These are phyloP conservation scores for Aspergillus wentii DNA, from an alignment of 495 filamentous ascomycete species.

Conservation along the genomic window DNA sequence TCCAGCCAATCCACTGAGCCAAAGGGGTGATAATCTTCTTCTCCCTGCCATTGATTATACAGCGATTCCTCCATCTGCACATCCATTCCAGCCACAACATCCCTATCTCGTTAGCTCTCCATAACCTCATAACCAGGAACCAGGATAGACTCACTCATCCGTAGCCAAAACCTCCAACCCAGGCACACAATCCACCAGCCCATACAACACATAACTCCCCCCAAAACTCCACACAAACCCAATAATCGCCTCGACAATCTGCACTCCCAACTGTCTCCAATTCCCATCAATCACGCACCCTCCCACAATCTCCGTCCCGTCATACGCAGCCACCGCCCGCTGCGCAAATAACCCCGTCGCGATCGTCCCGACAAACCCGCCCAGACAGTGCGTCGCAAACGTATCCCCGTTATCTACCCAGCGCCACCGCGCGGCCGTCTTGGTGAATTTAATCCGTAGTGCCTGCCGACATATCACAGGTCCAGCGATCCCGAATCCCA, in stretches of 20 bases:
- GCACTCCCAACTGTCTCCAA: conserved; percentile 48
- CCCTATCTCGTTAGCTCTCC: conserved; percentile 19
- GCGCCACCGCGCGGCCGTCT: conserved; percentile 20
- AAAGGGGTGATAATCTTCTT: conserved; percentile 44
- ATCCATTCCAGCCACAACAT: conserved; percentile 42
- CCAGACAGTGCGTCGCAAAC: conserved; percentile 43
- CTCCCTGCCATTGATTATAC: conserved; percentile 30
- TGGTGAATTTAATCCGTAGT: conserved; percentile 43
- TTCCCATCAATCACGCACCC: conserved; percentile 46
- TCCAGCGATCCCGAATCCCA: conserved; percentile 40
- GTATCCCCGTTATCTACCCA: conserved; percentile 46
- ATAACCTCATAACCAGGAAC: background rate
- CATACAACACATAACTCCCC: conserved; percentile 24
- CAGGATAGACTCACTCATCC: conserved; percentile 19
- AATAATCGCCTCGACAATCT: conserved; percentile 40
- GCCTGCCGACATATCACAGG: conserved; percentile 41
- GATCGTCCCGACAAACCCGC: conserved; percentile 35
- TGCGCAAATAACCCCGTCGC: conserved; percentile 32
- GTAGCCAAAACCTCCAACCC: conserved; percentile 27
- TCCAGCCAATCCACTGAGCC: conserved; percentile 10
- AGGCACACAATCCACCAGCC: conserved; percentile 26
- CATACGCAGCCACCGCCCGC: conserved; percentile 36
- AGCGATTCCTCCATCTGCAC: conserved; percentile 45
- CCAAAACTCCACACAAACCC: conserved; percentile 35
- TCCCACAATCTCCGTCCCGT: conserved; percentile 34